phyloP scores from a whole-genome alignment of 176 grass and related monocot species.

The Eleusine coracana region DNA sequence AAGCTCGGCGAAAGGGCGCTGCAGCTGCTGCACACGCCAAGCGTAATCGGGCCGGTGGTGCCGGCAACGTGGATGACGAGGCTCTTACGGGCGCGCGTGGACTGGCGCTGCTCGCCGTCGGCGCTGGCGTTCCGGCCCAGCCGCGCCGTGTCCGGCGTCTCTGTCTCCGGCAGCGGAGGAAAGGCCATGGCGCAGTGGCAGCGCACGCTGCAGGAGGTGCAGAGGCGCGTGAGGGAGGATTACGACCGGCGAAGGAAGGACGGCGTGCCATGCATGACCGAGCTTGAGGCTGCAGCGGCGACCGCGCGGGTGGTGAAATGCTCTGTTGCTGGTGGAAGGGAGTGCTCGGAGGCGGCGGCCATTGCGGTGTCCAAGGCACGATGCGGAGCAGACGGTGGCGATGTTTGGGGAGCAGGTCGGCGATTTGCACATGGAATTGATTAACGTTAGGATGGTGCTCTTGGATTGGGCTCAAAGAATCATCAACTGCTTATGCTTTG shows the following conservation, averaged over 20 bases:
- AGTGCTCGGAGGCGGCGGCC: neutral
- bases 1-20: slow-evolving; percentile 67
- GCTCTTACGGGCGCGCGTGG: slow-evolving; percentile 56
- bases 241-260: slow-evolving; percentile 71
- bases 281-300: slow-evolving; percentile 60
- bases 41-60: neutral
- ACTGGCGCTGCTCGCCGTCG: slow-evolving; percentile 50
- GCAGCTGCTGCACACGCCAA: slow-evolving; percentile 6
- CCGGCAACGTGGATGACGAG: slow-evolving; percentile 13
- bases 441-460: slow-evolving; percentile 66
- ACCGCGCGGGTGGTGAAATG: slow-evolving; percentile 37
- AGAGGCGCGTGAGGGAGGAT: slow-evolving; percentile 67
- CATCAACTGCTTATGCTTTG: slow-evolving; percentile 38
- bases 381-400: slow-evolving; percentile 53
- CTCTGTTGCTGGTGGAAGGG: neutral
- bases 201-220: slow-evolving; percentile 61
- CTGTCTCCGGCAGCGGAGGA: neutral
- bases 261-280: slow-evolving; percentile 59
- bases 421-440: slow-evolving; percentile 57
- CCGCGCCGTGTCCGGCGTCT: slow-evolving; percentile 33
- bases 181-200: slow-evolving; percentile 49
- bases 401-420: slow-evolving; percentile 61
- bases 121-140: slow-evolving; percentile 63
- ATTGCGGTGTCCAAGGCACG: slow-evolving; percentile 32
- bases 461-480: slow-evolving; percentile 50